Conservation (phyloP, 306 rosid genomes). For the Casuarina equisetifolia region DNA sequence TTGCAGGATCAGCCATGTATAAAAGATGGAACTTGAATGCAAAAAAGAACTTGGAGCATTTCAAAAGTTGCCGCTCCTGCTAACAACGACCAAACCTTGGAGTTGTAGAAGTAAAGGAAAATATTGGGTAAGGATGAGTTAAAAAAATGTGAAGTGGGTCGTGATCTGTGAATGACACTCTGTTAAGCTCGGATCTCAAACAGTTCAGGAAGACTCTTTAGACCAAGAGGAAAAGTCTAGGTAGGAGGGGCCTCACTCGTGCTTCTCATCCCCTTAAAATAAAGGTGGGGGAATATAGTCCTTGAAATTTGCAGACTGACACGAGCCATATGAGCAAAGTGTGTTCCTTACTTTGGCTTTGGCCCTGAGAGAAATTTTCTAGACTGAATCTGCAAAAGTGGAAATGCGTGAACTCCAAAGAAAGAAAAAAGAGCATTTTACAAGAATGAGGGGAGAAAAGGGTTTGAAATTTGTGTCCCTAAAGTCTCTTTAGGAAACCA, state of each 20-base stretch:
- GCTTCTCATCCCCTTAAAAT: constrained; percentile 26
- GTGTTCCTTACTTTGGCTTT: constrained; percentile 29
- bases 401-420: constrained; percentile 41
- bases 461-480: constrained; percentile 74
- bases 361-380: background rate
- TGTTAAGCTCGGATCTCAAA: constrained; percentile 82
- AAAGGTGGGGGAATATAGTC: constrained; percentile 35
- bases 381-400: constrained; percentile 45
- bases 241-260: constrained; percentile 33
- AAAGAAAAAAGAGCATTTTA: constrained; percentile 28
- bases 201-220: constrained; percentile 50
- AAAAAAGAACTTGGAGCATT: too few species aligned
- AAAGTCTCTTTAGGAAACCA: constrained; percentile 59
- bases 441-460: constrained; percentile 39
- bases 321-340: constrained; percentile 44
- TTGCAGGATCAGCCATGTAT: too few species aligned
- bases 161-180: constrained; percentile 43
- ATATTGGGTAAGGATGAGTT: constrained; percentile 33
- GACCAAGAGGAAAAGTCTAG: constrained; percentile 43
- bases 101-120: constrained; percentile 33
- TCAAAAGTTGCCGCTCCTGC: background rate
- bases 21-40: too few species aligned
- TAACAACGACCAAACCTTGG: constrained; percentile 31
- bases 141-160: constrained; percentile 24
- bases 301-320: constrained; percentile 66